These are phyloP conservation scores for Tulasnella sp. DNA, from an alignment of 768 basidiomycete genomes.

Conservation along the genomic window DNA sequence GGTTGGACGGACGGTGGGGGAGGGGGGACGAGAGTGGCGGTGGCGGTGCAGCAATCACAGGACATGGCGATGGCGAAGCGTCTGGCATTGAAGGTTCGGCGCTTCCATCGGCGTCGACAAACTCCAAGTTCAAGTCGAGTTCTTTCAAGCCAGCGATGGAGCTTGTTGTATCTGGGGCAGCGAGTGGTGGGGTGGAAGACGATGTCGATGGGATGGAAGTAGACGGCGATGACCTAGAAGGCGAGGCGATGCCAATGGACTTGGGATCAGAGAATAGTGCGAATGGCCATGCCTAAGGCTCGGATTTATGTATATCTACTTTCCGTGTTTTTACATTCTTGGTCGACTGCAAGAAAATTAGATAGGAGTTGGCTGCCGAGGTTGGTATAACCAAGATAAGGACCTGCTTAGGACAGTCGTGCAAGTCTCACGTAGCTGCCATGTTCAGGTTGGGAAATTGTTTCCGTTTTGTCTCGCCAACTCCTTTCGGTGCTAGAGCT, in stretches of 20 bases:
- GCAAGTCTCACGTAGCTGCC: too few relatives aligned
- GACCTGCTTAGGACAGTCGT: too few relatives aligned
- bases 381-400: too few relatives aligned
- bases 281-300: slow-evolving; percentile 32
- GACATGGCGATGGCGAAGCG: slow-evolving; percentile 4
- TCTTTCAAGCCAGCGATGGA: slow-evolving; percentile 55
- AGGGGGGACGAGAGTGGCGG: slow-evolving; percentile 22
- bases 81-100: slow-evolving; percentile 13
- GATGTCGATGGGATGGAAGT: slow-evolving; percentile 12
- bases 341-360: too few relatives aligned
- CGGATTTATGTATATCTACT: not conserved
- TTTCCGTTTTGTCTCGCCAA: too few relatives aligned
- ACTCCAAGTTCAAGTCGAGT: slow-evolving; percentile 64
- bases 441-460: too few relatives aligned
- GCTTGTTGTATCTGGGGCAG: slow-evolving; percentile 8
- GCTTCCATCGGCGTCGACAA: slow-evolving; percentile 29
- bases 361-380: too few relatives aligned
- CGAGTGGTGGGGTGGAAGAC: slow-evolving; percentile 10
- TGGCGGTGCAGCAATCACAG: slow-evolving; percentile 22
- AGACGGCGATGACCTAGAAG: slow-evolving; percentile 23
- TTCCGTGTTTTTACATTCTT: not conserved
- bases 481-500: too few relatives aligned
- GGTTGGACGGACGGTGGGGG: slow-evolving; percentile 55
- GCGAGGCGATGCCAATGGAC: slow-evolving; percentile 27
- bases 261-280: slow-evolving; percentile 38